Percentiles rank a stretch among this genome's conserved stretches.
Conservation (phyloP, 192 early-diverging fungal genomes). For the Coemansia furcata region DNA sequence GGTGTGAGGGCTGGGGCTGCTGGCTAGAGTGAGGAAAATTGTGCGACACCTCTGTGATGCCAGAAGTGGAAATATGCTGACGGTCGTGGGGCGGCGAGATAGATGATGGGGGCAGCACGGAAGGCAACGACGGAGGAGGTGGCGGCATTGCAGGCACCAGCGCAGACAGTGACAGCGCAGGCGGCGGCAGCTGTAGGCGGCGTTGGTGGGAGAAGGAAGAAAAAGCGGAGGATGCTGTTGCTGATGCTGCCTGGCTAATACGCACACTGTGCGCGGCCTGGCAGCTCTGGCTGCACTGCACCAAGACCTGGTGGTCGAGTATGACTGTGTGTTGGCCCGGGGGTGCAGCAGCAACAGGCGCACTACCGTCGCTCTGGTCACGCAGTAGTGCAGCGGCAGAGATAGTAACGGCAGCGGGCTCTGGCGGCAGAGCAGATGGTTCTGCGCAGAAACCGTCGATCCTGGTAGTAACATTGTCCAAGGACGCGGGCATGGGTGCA, state of each 20-base stretch:
- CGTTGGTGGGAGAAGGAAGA: neutral
- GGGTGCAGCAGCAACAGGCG: neutral
- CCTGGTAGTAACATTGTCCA: neutral
- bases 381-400: neutral
- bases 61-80: neutral
- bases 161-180: constrained; percentile 4
- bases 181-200: constrained; percentile 1
- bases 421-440: neutral
- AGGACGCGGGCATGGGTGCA: neutral
- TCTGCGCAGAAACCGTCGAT: neutral
- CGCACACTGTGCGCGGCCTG: neutral
- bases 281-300: neutral
- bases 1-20: neutral
- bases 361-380: constrained; percentile 1
- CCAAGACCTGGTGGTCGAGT: neutral
- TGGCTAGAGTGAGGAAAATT: neutral
- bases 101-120: neutral
- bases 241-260: neutral
- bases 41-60: neutral
- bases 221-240: neutral
- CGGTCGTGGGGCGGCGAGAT: neutral
- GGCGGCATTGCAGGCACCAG: neutral
- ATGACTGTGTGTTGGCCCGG: neutral
- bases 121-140: neutral
- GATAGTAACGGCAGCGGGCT: neutral